A percentile compares a stretch with the other conserved stretches of the same genome.
Evolutionary conservation across 768 basidiomycete species (phyloP).

Genomic region (Leccinum ochraceum): DNA sequence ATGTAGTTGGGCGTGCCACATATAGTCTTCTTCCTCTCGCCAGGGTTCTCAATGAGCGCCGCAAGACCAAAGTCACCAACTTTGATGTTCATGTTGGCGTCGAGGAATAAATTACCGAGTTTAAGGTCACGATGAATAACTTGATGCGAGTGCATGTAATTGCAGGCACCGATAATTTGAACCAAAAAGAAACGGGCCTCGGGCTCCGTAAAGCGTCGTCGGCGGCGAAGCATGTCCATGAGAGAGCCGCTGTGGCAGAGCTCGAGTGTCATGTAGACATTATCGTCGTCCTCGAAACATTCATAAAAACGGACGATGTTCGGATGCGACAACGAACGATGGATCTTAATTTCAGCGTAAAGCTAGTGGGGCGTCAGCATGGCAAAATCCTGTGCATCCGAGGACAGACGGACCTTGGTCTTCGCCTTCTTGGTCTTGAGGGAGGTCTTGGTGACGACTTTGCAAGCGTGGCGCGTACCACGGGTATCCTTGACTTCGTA

Average conservation of each 20-base stretch:
- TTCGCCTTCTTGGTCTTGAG: constrained; percentile 96
- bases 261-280: constrained; percentile 97
- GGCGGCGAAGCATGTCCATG: constrained; percentile 80
- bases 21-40: constrained; percentile 98
- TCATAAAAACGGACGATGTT: constrained; percentile 92
- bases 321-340: constrained; percentile 85
- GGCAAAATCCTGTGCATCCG: background rate
- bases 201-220: constrained; percentile 86
- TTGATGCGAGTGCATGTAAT: constrained; percentile 96
- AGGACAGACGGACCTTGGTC: constrained; percentile 66
- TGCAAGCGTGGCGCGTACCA: constrained; percentile 76
- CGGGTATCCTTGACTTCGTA: constrained; percentile 85
- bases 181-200: constrained; percentile 93
- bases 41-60: constrained; percentile 93
- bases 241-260: constrained; percentile 87
- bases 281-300: constrained; percentile 93
- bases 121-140: constrained; percentile 99
- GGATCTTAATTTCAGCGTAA: constrained; percentile 98
- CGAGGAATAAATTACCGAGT: constrained; percentile 92
- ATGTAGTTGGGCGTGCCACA: constrained; percentile 99
- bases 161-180: constrained; percentile 93
- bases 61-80: constrained; percentile 98
- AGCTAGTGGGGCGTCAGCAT: constrained; percentile 50
- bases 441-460: constrained; percentile 91
- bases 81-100: constrained; percentile 90